Base-by-base conservation (phyloP, 2,329 filamentous ascomycete species). In the Eurotiales sp. region DNA sequence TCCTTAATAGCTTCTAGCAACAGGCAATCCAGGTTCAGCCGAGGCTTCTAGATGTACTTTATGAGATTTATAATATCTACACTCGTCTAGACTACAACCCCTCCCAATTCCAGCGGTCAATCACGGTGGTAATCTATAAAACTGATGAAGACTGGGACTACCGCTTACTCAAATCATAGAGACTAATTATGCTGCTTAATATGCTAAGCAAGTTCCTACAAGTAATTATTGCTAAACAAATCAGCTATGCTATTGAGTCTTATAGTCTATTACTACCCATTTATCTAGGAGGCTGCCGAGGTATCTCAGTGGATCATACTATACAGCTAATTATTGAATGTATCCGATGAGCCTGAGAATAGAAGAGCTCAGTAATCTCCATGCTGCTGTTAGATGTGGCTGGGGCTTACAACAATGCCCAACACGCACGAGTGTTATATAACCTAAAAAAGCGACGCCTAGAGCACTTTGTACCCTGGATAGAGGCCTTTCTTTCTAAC, bases 191-290 rank as follows among this genome's bases (percentile, higher is more conserved):
- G 1, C 14, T 47, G 3, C 45, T 40, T 7, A 40, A 47, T 8
- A 47, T 34, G 7, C n/a, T 47, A 5, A 23, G 34, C 5, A 47
- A 47, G n/a, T 40, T 47, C 6, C 45, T 47, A 2, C 10, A 47
- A 40, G 34, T 22, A 0, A 47, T 47, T 19, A 4, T 47, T 15
- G 23, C 45, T 39, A 4, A 23, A 3, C 17, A 25, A 14, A 41
- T 41, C 7, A 41, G 36, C 36, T 48, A 48, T 30, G 32, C 45
- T 1, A 46, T 46, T 14, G 30, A 46, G 32, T 4, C n/a, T 2
- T n/a, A 46, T 7, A 15, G 12, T 1, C 14, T 46, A 25, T 21
- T 46, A 10, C 30, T 15, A 6, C n/a, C 3, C 8, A 4, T n/a
- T 3, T 32, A 47, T 8, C 8, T 47, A 3, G 21, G 34, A 2